Evolutionary conservation across 345 rosid species (phyloP).

Genomic region (Excoecaria cochinchinensis): DNA sequence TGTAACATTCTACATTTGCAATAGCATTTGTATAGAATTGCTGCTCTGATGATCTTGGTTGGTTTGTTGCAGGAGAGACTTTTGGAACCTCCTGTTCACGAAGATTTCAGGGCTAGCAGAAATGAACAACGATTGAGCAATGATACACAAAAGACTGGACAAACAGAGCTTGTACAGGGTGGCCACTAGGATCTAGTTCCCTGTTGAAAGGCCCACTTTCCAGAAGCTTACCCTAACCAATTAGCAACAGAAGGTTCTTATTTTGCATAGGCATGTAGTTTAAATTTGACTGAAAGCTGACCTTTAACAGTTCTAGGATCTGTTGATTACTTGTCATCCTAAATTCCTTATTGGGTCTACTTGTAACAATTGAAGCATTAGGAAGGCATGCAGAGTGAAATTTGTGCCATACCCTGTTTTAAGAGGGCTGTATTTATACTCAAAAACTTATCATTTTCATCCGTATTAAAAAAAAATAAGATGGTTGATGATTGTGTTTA

Average conservation of each 20-base stretch:
- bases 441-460: neutral
- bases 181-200: conserved; percentile 18
- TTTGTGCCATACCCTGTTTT: conserved; percentile 22
- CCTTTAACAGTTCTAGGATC: conserved; percentile 19
- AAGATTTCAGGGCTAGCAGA: conserved; percentile 47
- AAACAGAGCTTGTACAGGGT: conserved; percentile 17
- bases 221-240: conserved; percentile 24
- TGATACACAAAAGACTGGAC: conserved; percentile 31
- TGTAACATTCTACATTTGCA: too few species aligned
- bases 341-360: conserved; percentile 6
- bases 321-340: conserved; percentile 12
- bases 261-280: conserved; percentile 23
- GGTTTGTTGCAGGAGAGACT: conserved; percentile 63
- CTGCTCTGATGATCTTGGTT: neutral
- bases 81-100: conserved; percentile 52
- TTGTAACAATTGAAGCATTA: conserved; percentile 11
- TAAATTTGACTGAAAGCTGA: conserved; percentile 15
- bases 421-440: conserved; percentile 21
- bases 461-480: neutral
- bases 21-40: neutral
- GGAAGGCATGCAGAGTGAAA: conserved; percentile 20
- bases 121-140: conserved; percentile 42
- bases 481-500: conserved; percentile 9
- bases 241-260: conserved; percentile 18
- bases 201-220: neutral